Conservation (phyloP, 2,329 filamentous ascomycete genomes). For the Clarireedia paspali region DNA sequence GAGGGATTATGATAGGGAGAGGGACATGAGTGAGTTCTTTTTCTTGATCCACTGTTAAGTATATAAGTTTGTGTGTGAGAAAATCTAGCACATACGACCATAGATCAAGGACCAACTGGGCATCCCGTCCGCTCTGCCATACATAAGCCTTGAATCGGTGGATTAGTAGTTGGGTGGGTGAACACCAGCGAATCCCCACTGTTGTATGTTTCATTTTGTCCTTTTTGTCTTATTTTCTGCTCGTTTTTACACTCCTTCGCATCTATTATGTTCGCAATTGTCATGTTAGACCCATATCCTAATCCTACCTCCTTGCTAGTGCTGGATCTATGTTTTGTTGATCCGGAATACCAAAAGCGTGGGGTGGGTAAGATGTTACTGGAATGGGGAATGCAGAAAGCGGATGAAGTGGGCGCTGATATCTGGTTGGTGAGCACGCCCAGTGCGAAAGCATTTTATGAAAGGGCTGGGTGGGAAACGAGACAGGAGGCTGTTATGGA, state of each 20-base stretch:
- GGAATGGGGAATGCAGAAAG: conserved; percentile 10
- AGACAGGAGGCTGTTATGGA: conserved; percentile 17
- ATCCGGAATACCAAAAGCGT: conserved; percentile 14
- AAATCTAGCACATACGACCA: no score
- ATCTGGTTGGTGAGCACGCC: conserved; percentile 19
- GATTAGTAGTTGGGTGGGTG: no score
- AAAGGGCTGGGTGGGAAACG: conserved; percentile 25
- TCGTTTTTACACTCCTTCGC: no score
- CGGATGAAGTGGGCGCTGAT: conserved; percentile 9
- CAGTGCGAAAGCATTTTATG: conserved; percentile 15
- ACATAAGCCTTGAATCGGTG: no score
- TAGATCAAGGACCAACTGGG: no score
- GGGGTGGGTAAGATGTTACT: conserved; percentile 16
- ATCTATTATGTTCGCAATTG: no score
- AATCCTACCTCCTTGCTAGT: neutral
- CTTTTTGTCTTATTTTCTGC: no score
- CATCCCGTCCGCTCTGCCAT: no score
- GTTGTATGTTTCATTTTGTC: neutral
- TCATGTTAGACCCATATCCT: neutral
- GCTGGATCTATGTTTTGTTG: conserved; percentile 16
- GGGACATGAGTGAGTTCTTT: neutral
- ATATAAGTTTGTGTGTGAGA: neutral
- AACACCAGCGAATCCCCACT: no score
- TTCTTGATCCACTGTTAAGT: neutral
- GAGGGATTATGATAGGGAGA: neutral